Percentiles rank a stretch among this genome's conserved stretches.
Conservation (phyloP, 2,329 filamentous ascomycete species). For the Penicillium occitanis region DNA sequence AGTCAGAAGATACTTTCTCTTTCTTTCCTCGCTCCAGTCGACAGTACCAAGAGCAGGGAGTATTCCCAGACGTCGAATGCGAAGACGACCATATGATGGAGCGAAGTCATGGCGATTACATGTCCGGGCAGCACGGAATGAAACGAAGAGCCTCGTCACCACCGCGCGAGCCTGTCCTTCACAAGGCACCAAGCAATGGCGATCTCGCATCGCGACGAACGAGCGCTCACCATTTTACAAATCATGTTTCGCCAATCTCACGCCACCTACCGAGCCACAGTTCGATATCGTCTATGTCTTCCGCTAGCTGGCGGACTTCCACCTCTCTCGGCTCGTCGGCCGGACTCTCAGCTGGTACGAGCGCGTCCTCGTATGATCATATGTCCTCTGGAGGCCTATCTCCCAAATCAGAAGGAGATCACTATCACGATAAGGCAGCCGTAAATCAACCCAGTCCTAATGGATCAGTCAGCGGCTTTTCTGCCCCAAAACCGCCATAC, state of each 20-base stretch:
- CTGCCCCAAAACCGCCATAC: conserved; percentile 26
- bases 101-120: not conserved
- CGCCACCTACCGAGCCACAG: conserved; percentile 59
- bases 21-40: conserved; percentile 55
- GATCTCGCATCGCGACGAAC: conserved; percentile 58
- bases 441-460: conserved; percentile 48
- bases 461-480: conserved; percentile 40
- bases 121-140: conserved; percentile 52
- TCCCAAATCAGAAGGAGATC: conserved; percentile 56
- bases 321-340: conserved; percentile 46
- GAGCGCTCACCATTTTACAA: conserved; percentile 54
- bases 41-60: conserved; percentile 62
- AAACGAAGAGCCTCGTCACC: conserved; percentile 66
- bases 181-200: conserved; percentile 42
- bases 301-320: conserved; percentile 59
- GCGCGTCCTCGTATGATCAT: conserved; percentile 61
- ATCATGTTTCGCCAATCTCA: conserved; percentile 54
- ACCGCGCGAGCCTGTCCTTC: conserved; percentile 53
- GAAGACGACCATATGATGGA: conserved; percentile 36
- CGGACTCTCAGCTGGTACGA: conserved; percentile 60
- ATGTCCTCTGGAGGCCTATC: conserved; percentile 62
- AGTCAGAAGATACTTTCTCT: conserved; percentile 52
- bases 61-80: conserved; percentile 52
- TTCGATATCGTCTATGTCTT: conserved; percentile 66
- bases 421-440: conserved; percentile 54